Base-by-base conservation (phyloP, 306 rosid genomes). In the Quercus bicolor region DNA sequence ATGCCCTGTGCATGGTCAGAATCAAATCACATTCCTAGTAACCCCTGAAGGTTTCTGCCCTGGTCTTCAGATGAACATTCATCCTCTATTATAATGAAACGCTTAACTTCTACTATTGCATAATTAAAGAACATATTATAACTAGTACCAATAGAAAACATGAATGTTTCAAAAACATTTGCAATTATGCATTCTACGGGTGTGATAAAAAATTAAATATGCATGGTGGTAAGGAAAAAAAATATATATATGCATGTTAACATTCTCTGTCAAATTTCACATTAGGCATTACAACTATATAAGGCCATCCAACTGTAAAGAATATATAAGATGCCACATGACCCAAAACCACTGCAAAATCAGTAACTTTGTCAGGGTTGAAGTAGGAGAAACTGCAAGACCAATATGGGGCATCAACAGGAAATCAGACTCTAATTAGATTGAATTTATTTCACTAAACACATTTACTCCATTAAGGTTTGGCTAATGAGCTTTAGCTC, bases 21-120 rank as follows among this genome's bases (percentile, higher is more conserved):
- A 79, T 74, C 56, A 75, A 78, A 78, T 5, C 19, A 28, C 59
- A 24, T 43, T 54, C n/a, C 79, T 45, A 68, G 23, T 56, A 66
- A 23, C 53, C 53, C 53, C 53, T 48, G 19, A 21, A 34, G n/a
- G n/a, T 59, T 59, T 20, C 64, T 20, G 64, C 14, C 64, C 64
- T 37, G 45, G 45, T 8, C 45, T 37, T 57, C 64, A n/a, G 48
- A 65, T 29, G 69, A 62, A 2, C 20, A 26, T 62, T 26, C 20
- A 62, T 12, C 37, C 14, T 14, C 6, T 12, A 21, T 26, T 28
- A 62, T 13, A 62, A 62, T 13, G 6, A 26, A 62, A 26, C 1
- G 4, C 29, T 28, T 62, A 13, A 57, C 64, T 57, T 57, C 64
- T 10, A 37, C 45, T 8, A 37, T 37, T 37, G 11, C 11, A 37